Conservation (phyloP, 148 eudicot species). For the Suaeda aralocaspica region DNA sequence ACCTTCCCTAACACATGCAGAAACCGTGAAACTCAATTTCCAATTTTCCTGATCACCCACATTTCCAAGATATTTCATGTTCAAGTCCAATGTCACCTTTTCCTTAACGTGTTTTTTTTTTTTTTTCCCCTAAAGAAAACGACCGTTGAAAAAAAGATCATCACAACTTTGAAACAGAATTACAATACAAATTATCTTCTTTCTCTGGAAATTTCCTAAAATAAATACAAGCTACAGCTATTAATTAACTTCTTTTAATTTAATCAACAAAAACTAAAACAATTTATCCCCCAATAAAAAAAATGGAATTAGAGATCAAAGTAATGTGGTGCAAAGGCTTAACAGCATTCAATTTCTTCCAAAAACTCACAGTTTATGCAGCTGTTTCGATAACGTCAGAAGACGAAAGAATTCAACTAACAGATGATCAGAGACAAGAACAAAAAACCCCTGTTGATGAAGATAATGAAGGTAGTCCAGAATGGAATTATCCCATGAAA, state of each 20-base stretch:
- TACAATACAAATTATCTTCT: background rate
- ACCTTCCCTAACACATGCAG: no score
- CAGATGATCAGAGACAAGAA: slow-evolving; percentile 29
- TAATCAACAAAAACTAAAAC: background rate
- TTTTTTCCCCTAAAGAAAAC: slow-evolving; percentile 7
- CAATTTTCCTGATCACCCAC: background rate
- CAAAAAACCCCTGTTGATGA: slow-evolving; percentile 40
- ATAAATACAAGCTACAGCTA: no score
- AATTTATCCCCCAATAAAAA: background rate
- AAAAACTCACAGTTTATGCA: slow-evolving; percentile 38
- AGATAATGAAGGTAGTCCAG: slow-evolving; percentile 39
- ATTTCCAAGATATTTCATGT: background rate
- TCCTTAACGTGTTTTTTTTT: slow-evolving; percentile 14
- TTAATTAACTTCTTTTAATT: background rate
- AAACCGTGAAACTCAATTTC: no score
- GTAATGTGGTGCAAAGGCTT: slow-evolving; percentile 35
- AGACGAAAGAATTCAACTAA: slow-evolving; percentile 15
- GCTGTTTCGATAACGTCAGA: slow-evolving; percentile 27
- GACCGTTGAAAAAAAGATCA: slow-evolving; percentile 19
- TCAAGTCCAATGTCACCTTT: background rate
- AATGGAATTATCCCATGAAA: slow-evolving; percentile 36
- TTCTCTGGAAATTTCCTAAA: background rate
- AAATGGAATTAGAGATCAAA: slow-evolving; percentile 33
- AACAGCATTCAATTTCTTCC: slow-evolving; percentile 50
- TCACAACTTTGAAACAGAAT: background rate